These are phyloP conservation scores for Penicillium alfredii DNA, from an alignment of 495 filamentous ascomycete species.

Conservation along the genomic window DNA sequence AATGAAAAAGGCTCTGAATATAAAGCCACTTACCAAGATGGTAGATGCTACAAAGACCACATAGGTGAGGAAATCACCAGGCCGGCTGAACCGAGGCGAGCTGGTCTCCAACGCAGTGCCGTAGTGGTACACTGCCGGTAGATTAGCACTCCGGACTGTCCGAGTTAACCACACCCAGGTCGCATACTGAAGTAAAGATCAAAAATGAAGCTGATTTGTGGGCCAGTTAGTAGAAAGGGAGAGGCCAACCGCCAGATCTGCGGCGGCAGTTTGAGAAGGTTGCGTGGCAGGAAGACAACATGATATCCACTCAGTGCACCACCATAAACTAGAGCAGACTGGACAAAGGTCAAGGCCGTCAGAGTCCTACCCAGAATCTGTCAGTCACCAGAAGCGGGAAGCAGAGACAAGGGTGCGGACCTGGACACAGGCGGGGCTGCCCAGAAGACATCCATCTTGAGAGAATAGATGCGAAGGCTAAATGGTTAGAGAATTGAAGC, in stretches of 20 bases:
- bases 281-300: conserved; percentile 52
- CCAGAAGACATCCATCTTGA: conserved; percentile 62
- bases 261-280: conserved; percentile 59
- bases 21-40: conserved; percentile 55
- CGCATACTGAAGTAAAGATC: conserved; percentile 77
- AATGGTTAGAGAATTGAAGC: no score
- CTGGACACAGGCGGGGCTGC: conserved; percentile 62
- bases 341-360: conserved; percentile 57
- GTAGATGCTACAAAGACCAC: conserved; percentile 52
- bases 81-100: conserved; percentile 52
- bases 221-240: conserved; percentile 65
- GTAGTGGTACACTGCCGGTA: conserved; percentile 56
- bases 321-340: conserved; percentile 57
- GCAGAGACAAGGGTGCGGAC: conserved; percentile 34
- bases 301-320: conserved; percentile 47
- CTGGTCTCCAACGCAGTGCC: conserved; percentile 55
- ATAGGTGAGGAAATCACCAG: conserved; percentile 67
- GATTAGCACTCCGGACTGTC: conserved; percentile 24
- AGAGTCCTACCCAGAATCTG: conserved; percentile 52
- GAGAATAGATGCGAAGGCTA: conserved; percentile 3
- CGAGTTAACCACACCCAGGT: conserved; percentile 11
- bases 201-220: conserved; percentile 59
- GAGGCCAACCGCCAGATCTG: conserved; percentile 65
- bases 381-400: conserved; percentile 11
- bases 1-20: conserved; percentile 10